A percentile compares a stretch with the other conserved stretches of the same genome.
Evolutionary conservation across 306 rosid genomes (phyloP).

Genomic region (Hippophae gyantsensis): DNA sequence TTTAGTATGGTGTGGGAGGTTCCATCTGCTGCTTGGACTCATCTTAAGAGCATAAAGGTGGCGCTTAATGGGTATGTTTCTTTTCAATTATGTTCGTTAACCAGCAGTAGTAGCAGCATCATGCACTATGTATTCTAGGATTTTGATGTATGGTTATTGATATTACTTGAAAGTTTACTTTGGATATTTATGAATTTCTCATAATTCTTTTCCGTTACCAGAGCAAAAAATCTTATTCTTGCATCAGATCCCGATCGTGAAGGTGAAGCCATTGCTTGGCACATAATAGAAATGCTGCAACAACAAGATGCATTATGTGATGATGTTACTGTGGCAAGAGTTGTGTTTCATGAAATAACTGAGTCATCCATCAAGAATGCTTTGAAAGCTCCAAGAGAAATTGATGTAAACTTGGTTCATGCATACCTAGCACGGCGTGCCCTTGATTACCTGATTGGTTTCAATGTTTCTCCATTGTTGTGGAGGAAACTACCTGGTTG

Average conservation of each 20-base stretch:
- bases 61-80: slow-evolving; percentile 66
- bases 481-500: slow-evolving; percentile 99
- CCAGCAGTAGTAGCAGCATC: slow-evolving; percentile 17
- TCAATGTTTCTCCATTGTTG: slow-evolving; percentile 83
- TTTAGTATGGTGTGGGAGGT: slow-evolving; percentile 99
- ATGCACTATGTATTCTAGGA: not conserved
- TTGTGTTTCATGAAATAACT: slow-evolving; percentile 89
- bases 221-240: slow-evolving; percentile 94
- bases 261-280: slow-evolving; percentile 99
- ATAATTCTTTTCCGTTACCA: slow-evolving; percentile 40
- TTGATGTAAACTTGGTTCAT: slow-evolving; percentile 77
- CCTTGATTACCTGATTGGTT: slow-evolving; percentile 96
- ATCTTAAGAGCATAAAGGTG: slow-evolving; percentile 82
- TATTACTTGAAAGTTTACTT: slow-evolving; percentile 3
- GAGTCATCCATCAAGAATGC: slow-evolving; percentile 76
- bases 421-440: slow-evolving; percentile 97
- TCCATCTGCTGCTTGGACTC: slow-evolving; percentile 96
- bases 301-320: slow-evolving; percentile 74
- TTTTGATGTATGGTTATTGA: slow-evolving; percentile 2
- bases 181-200: slow-evolving; percentile 15
- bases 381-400: slow-evolving; percentile 62
- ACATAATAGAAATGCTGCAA: slow-evolving; percentile 84
- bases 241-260: slow-evolving; percentile 99
- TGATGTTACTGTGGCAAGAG: slow-evolving; percentile 57
- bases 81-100: slow-evolving; percentile 13